Evolutionary conservation across 768 basidiomycete species (phyloP), one percentile per base, ranked within the genome.

Genomic region (Peribolospora baueri): DNA sequence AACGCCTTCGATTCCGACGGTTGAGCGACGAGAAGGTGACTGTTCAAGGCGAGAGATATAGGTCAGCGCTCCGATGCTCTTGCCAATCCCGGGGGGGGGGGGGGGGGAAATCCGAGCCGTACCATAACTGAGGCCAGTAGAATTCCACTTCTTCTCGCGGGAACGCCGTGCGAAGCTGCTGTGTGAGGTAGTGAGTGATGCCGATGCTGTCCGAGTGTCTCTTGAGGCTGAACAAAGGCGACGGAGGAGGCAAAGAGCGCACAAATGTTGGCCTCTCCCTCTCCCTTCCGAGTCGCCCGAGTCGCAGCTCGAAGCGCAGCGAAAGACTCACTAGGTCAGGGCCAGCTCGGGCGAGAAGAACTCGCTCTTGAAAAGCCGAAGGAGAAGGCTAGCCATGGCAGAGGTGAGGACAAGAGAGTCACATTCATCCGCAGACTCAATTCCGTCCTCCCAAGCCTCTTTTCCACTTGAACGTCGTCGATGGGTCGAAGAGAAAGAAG

Each of bases 21-120:
- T 54, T 83, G 77, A 3, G 91, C 93, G 53, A 97, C 78, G 56
- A 95, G 78, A 43, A 98, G 77, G 71, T 98, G 88, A 67, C 91
- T 97, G 64, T 48, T 55, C 42, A 50, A 48, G 39, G 53, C 25
- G 25, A 25, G 6, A 52, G 36, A 51, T 4, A 7, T 11, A 11
- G 14, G 43, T 42, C 46, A 40, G 45, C 45, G 46, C 53, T 38
- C 11, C 9, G 0, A 51, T 56, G 40, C 49, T 25, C 25, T 25
- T 25, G 25, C 25, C 25, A 25, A 25, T 25, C 25, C n/a, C n/a
- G n/a, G n/a, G n/a, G n/a, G n/a, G 47, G 25, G 1, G 7, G 6
- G 37, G 7, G 3, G 13, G 14, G 7, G 8, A n/a, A n/a, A 13
- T 5, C 6, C 25, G 4, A 8, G 5, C 59, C 69, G 45, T 3